phyloP scores from a whole-genome alignment of 2,329 filamentous ascomycete genomes.

The Aschersonia sp. region DNA sequence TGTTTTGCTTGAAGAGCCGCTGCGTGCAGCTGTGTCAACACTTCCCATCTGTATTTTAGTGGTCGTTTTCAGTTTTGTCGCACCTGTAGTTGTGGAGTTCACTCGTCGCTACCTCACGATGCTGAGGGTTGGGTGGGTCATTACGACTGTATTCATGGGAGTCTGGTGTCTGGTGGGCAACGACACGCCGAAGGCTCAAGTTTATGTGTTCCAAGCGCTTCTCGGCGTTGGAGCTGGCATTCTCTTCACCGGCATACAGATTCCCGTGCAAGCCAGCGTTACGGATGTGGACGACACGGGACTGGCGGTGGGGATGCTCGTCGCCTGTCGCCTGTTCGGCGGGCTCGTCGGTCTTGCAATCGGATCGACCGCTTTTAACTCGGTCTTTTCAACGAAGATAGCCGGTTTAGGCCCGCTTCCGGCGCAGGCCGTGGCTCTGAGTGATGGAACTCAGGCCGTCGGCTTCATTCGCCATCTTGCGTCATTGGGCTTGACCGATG shows the following conservation, averaged over 20 bases:
- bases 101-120: neutral
- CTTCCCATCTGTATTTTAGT: conserved; percentile 7
- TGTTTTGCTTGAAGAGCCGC: conserved; percentile 7
- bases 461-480: neutral
- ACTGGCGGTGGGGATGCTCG: neutral
- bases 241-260: neutral
- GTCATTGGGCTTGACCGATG: neutral
- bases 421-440: neutral
- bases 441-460: neutral
- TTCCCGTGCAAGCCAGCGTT: neutral
- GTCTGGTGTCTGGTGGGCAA: neutral
- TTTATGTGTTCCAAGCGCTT: neutral
- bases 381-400: neutral
- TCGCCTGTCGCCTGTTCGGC: neutral
- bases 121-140: neutral
- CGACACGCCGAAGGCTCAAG: neutral
- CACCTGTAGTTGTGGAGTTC: neutral
- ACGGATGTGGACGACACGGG: neutral
- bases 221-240: neutral
- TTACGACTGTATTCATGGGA: neutral
- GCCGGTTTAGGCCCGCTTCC: neutral
- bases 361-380: neutral
- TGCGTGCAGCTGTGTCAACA: conserved; percentile 12
- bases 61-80: neutral
- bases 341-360: neutral